Conservation (phyloP, 1,139 yeast species). For the Lizanozyma gosingica region DNA sequence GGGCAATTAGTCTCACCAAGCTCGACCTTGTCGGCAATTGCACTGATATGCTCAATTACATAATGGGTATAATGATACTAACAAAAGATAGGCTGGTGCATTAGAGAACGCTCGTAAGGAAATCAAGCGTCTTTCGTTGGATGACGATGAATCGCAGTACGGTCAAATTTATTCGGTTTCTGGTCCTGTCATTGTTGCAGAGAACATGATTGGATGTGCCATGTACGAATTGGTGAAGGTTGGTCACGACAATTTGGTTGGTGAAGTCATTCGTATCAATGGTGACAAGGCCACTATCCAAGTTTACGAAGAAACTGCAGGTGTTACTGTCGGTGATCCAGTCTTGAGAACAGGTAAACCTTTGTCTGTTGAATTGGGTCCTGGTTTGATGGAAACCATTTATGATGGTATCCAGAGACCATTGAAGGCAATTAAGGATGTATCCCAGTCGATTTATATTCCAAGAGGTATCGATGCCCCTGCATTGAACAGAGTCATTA, state of each 20-base stretch:
- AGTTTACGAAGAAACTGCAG: constrained; percentile 98
- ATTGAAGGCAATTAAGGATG: constrained; percentile 78
- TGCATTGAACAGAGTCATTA: constrained; percentile 69
- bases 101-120: constrained; percentile 95
- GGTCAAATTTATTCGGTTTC: constrained; percentile 91
- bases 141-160: constrained; percentile 73
- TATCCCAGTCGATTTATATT: constrained; percentile 84
- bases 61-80: too few relatives aligned
- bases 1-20: too few relatives aligned
- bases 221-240: constrained; percentile 98
- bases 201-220: constrained; percentile 98
- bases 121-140: constrained; percentile 75
- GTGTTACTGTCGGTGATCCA: constrained; percentile 98
- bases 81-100: constrained; percentile 71
- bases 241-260: constrained; percentile 93
- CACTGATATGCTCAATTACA: neutral
- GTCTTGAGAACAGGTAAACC: constrained; percentile 97
- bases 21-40: too few relatives aligned
- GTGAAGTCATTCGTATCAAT: constrained; percentile 95
- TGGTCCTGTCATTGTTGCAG: constrained; percentile 96
- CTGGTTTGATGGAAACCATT: constrained; percentile 97
- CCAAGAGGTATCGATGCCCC: constrained; percentile 99
- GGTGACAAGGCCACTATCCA: constrained; percentile 97
- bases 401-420: constrained; percentile 99
- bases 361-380: constrained; percentile 94